These are phyloP conservation scores for Lactifluus hygrophoroides DNA, from an alignment of 768 basidiomycete genomes.

Conservation along the genomic window DNA sequence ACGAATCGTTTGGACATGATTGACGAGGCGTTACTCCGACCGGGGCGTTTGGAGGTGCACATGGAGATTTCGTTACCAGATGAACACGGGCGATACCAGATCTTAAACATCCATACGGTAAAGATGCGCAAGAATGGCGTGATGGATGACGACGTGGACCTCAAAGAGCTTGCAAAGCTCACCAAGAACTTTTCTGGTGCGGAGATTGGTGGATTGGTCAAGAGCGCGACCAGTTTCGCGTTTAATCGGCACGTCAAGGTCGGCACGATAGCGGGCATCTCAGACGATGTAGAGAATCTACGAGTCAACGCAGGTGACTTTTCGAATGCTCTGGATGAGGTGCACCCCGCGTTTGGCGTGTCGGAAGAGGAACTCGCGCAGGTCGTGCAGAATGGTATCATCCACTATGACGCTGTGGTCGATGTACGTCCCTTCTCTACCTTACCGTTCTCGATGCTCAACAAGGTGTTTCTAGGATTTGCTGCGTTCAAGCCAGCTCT, in stretches of 20 bases:
- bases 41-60: constrained; percentile 97
- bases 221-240: constrained; percentile 97
- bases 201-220: constrained; percentile 91
- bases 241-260: constrained; percentile 97
- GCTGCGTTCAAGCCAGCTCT: constrained; percentile 74
- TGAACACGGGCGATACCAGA: constrained; percentile 85
- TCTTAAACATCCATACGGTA: constrained; percentile 87
- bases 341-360: constrained; percentile 95
- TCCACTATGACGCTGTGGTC: constrained; percentile 67
- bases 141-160: constrained; percentile 80
- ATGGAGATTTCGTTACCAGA: constrained; percentile 99
- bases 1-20: constrained; percentile 98
- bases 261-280: constrained; percentile 94
- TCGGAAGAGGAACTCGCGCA: constrained; percentile 91
- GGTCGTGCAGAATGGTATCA: constrained; percentile 95
- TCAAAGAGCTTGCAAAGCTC: constrained; percentile 65
- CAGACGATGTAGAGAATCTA: constrained; percentile 90
- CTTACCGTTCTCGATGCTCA: neutral
- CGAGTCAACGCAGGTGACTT: constrained; percentile 84
- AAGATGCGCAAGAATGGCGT: constrained; percentile 92
- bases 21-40: constrained; percentile 93
- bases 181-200: constrained; percentile 99
- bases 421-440: constrained; percentile 48
- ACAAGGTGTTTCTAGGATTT: constrained; percentile 50
- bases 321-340: constrained; percentile 83